Conservation (phyloP, 352 stramenopile genomes). For the Pythium rhizo-oryzae region DNA sequence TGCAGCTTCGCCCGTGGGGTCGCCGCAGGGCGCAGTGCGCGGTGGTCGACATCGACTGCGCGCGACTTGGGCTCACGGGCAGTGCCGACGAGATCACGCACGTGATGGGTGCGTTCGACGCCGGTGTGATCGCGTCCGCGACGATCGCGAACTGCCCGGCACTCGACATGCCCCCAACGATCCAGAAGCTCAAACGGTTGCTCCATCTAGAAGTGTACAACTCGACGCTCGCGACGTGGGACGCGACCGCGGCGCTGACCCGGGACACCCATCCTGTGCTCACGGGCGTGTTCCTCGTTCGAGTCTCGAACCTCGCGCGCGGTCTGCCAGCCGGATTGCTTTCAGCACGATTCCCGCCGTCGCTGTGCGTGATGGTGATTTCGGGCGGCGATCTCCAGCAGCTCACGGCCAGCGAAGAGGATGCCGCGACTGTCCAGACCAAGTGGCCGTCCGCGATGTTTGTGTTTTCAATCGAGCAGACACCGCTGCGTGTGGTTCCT, state of each 20-base stretch:
- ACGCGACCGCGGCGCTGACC: slow-evolving; percentile 9
- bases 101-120: slow-evolving; percentile 17
- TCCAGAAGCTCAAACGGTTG: slow-evolving; percentile 19
- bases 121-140: slow-evolving; percentile 13
- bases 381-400: slow-evolving; percentile 16
- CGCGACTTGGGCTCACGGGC: slow-evolving; percentile 8
- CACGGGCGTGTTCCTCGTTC: slow-evolving; percentile 27
- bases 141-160: slow-evolving; percentile 27
- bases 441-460: slow-evolving; percentile 25
- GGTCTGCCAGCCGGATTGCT: slow-evolving; percentile 25
- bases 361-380: slow-evolving; percentile 30
- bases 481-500: slow-evolving; percentile 7
- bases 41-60: slow-evolving; percentile 27
- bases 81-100: slow-evolving; percentile 3
- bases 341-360: slow-evolving; percentile 28
- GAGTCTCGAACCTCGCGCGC: slow-evolving; percentile 15
- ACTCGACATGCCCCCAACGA: slow-evolving; percentile 25
- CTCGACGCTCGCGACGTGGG: slow-evolving; percentile 24
- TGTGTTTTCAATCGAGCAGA: slow-evolving; percentile 23
- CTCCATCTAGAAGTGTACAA: slow-evolving; percentile 31
- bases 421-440: slow-evolving; percentile 8
- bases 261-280: slow-evolving; percentile 14
- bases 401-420: background rate
- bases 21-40: slow-evolving; percentile 19
- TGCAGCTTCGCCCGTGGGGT: slow-evolving; percentile 28